These are phyloP conservation scores for Phlebiopsis flavidoalba DNA, from an alignment of 768 basidiomycete genomes.

Conservation along the genomic window DNA sequence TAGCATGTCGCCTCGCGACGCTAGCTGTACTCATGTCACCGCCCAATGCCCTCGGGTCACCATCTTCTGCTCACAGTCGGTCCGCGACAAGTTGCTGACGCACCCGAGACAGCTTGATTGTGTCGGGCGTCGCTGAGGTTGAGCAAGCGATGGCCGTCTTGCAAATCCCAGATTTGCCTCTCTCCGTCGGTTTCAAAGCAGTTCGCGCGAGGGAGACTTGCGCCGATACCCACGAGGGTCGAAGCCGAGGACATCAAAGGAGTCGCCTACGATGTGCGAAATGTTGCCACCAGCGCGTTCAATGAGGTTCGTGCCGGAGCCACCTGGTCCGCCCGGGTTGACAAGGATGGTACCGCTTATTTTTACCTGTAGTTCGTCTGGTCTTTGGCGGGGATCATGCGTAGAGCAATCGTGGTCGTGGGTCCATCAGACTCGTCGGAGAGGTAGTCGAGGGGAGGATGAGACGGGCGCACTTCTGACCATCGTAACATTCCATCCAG, in stretches of 20 bases:
- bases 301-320: constrained; percentile 20
- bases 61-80: background rate
- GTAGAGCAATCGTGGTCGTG: background rate
- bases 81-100: background rate
- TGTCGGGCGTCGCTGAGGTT: background rate
- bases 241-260: constrained; percentile 24
- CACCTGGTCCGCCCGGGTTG: constrained; percentile 19
- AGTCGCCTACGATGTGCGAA: constrained; percentile 13
- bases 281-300: constrained; percentile 1
- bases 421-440: background rate
- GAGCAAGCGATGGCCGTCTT: background rate
- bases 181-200: background rate
- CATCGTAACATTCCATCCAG: background rate
- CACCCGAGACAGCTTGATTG: background rate
- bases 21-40: constrained; percentile 21
- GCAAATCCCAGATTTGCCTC: background rate
- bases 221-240: constrained; percentile 24
- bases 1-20: constrained; percentile 27
- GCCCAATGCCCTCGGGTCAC: background rate
- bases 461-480: background rate
- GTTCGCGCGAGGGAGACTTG: background rate
- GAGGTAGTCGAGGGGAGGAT: background rate
- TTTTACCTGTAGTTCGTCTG: background rate
- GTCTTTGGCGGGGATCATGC: background rate
- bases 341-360: background rate